Base-by-base conservation (phyloP, 768 basidiomycete genomes). In the Mycena latifolia region DNA sequence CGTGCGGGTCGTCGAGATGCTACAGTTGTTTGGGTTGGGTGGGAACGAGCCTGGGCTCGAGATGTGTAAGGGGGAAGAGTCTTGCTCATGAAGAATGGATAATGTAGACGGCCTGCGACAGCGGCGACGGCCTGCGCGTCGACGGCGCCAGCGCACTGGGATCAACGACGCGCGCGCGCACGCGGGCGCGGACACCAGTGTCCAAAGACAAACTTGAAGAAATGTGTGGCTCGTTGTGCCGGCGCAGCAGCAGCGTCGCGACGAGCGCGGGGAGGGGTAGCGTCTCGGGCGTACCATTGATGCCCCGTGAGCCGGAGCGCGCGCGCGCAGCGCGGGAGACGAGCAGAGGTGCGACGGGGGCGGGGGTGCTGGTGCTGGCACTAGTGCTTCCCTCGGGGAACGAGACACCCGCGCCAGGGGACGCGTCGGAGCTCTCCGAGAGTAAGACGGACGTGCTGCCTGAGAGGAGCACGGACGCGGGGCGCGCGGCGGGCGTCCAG, bases 181-280 rank as follows among this genome's bases (percentile, higher is more conserved):
- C n/a, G n/a, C n/a, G n/a, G n/a, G n/a, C n/a, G n/a, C n/a, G n/a
- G n/a, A n/a, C n/a, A n/a, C n/a, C n/a, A n/a, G n/a, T n/a, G n/a
- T n/a, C n/a, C n/a, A n/a, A n/a, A n/a, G n/a, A n/a, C n/a, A n/a
- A n/a, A n/a, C n/a, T n/a, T n/a, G n/a, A n/a, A n/a, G n/a, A n/a
- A n/a, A n/a, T n/a, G n/a, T n/a, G n/a, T n/a, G n/a, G 45, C 24
- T 51, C 29, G 18, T 61, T 54, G 29, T 66, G 54, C 22, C 65
- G 59, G n/a, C 59, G 59, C 11, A 66, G 31, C 25, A 61, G n/a
- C 37, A 61, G 28, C 22, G 45, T 33, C 25, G 59, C 65, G 59
- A 66, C 65, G 24, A 66, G 65, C 39, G 47, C 47, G 59, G 46
- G 29, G 52, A 66, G 54, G 18, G 27, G 15, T 11, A 60, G 46